Evolutionary conservation across 768 basidiomycete species (phyloP), one percentile per base, ranked within the genome.

Genomic region (Pleurotus giganteus): DNA sequence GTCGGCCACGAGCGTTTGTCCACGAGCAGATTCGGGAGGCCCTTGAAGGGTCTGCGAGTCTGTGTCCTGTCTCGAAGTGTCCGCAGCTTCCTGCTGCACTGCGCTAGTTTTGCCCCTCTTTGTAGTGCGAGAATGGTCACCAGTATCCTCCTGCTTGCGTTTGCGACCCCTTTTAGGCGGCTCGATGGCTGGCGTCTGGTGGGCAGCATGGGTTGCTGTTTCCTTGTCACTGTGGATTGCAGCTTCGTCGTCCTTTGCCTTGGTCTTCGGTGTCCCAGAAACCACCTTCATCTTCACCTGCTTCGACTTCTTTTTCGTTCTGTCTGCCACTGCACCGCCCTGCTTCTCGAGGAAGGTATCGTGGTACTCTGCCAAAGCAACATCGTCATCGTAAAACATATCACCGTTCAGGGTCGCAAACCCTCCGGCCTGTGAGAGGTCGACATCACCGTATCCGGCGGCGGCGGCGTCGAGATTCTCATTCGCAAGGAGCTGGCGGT

Each of bases 391-490:
- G 60, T 85, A 93, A 65, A 91, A 92, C n/a, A 73, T 62, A 2
- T 66, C 67, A 2, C 73, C 60, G n/a, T 74, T 66, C 15, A 79
- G 57, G 1, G 69, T 59, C 12, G 72, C 58, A 63, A 89, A 91
- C 21, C 75, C 81, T 9, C 87, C 87, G 13, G 77, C 76, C 27
- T 72, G 61, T 7, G 71, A 68, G 32, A 83, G 60, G 63, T 88
- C 80, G 31, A 79, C 64, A 31, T 80, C 72, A 17, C 66, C 58
- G 57, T 78, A 76, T 2, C 74, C 72, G 4, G 73, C 71, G 37
- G 71, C 67, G 3, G 69, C 61, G 51, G 80, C 77, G 61, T 87
- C 82, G 23, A 94, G 75, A 6, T 81, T 79, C 67, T 94, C 89
- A 42, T 76, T 74, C 2, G 74, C 70, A 45, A 93, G 79, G 28